phyloP scores from a whole-genome alignment of 208 protist genomes.

The Leishmania tarentolae region DNA sequence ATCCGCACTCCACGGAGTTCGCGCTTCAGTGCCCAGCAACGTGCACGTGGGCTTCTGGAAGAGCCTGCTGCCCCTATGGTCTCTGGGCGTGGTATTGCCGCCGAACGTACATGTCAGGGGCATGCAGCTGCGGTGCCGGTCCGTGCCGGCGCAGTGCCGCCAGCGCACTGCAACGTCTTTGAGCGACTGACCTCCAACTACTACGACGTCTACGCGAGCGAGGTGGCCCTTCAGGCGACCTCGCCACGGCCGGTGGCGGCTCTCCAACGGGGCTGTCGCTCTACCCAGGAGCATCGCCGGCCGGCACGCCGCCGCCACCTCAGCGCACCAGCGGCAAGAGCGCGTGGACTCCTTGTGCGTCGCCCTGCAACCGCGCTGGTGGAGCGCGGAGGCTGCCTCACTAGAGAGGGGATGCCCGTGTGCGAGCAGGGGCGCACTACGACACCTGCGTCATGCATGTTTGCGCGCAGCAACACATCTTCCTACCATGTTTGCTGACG shows the following conservation, averaged over 20 bases:
- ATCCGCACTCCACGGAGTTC: conserved; percentile 24
- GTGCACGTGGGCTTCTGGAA: no score
- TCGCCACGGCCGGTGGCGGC: not conserved
- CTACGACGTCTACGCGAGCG: conserved; percentile 29
- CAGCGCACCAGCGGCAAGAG: conserved; percentile 13
- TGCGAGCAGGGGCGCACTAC: not conserved
- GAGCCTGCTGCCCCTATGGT: not conserved
- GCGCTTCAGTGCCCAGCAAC: conserved; percentile 1
- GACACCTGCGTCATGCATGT: not conserved
- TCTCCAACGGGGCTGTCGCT: conserved; percentile 4
- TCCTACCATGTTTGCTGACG: not conserved
- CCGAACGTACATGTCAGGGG: not conserved
- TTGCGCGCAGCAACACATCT: not conserved
- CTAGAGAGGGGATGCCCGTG: not conserved
- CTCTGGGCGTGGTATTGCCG: not conserved
- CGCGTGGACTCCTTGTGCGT: not conserved
- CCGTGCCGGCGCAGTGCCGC: not conserved
- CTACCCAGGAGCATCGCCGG: not conserved
- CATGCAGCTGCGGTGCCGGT: not conserved
- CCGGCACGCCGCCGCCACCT: conserved; percentile 4
- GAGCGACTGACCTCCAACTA: conserved; percentile 49
- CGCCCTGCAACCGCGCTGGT: not conserved
- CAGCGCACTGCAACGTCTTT: conserved; percentile 31
- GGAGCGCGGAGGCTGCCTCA: conserved; percentile 10
- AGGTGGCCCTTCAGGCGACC: conserved; percentile 11